Percentiles rank a stretch among this genome's conserved stretches.
These are phyloP conservation scores for Colletotrichum tamarilloi DNA, from an alignment of 2,329 filamentous ascomycete genomes.

Conservation along the genomic window DNA sequence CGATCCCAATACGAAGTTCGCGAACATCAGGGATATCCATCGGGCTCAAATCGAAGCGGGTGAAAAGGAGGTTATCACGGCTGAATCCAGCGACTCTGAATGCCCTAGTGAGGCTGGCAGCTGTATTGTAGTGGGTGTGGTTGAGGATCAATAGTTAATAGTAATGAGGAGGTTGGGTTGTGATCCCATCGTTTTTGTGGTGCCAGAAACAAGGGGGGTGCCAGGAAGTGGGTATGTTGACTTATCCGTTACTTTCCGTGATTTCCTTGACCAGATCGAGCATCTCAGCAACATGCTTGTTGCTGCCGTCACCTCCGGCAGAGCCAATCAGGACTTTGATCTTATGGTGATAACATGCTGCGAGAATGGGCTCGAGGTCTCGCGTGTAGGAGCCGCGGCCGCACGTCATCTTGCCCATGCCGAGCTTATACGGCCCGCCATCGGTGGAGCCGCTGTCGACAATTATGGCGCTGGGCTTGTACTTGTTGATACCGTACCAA, in stretches of 20 bases:
- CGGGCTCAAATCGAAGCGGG: too few relatives aligned
- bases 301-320: conserved; percentile 59
- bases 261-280: conserved; percentile 50
- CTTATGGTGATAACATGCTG: conserved; percentile 45
- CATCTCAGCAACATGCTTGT: conserved; percentile 53
- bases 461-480: conserved; percentile 47
- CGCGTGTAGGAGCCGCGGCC: conserved; percentile 51
- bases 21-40: too few relatives aligned
- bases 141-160: too few relatives aligned
- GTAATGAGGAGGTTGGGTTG: too few relatives aligned
- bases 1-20: too few relatives aligned
- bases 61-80: too few relatives aligned
- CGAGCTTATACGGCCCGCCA: conserved; percentile 52
- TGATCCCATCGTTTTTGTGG: too few relatives aligned
- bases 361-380: conserved; percentile 54
- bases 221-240: too few relatives aligned
- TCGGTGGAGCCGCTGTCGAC: conserved; percentile 50
- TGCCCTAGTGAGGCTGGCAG: too few relatives aligned
- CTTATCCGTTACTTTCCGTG: conserved; percentile 41
- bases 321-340: conserved; percentile 56
- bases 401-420: conserved; percentile 52
- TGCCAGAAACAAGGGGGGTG: too few relatives aligned
- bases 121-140: too few relatives aligned
- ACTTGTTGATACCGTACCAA: conserved; percentile 40
- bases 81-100: too few relatives aligned